These are phyloP conservation scores for Piloderma croceum DNA, from an alignment of 768 basidiomycete species.

Conservation along the genomic window DNA sequence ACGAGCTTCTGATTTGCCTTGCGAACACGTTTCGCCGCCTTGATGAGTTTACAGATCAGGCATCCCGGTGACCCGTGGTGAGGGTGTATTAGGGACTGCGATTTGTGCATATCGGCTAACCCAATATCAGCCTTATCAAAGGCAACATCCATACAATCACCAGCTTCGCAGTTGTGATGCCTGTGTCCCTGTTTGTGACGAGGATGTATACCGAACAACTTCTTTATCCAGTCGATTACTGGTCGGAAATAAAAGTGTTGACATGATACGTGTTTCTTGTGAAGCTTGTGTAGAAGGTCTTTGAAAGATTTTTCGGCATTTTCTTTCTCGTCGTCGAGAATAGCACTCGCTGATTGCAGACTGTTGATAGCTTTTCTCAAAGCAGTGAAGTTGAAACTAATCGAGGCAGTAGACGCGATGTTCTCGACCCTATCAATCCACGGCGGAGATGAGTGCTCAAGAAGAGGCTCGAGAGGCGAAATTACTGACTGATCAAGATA, in stretches of 20 bases:
- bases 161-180: too few species aligned
- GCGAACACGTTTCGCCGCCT: conserved; percentile 53
- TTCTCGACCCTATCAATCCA: neutral
- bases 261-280: neutral
- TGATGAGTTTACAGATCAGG: conserved; percentile 42
- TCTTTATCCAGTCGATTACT: neutral
- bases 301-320: conserved; percentile 29
- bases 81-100: too few species aligned
- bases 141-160: too few species aligned
- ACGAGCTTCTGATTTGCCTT: conserved; percentile 59
- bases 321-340: conserved; percentile 34
- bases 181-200: neutral
- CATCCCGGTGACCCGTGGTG: conserved; percentile 23
- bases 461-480: too few species aligned
- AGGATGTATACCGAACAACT: neutral
- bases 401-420: neutral
- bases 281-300: too few species aligned
- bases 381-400: conserved; percentile 19
- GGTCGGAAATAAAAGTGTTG: neutral
- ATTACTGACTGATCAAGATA: conserved; percentile 57
- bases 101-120: too few species aligned
- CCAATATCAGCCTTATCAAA: too few species aligned
- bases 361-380: conserved; percentile 26
- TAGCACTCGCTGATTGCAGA: conserved; percentile 27
- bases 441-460: too few species aligned